phyloP scores from a whole-genome alignment of 2,329 filamentous ascomycete species.

The Lecanosticta acicola region DNA sequence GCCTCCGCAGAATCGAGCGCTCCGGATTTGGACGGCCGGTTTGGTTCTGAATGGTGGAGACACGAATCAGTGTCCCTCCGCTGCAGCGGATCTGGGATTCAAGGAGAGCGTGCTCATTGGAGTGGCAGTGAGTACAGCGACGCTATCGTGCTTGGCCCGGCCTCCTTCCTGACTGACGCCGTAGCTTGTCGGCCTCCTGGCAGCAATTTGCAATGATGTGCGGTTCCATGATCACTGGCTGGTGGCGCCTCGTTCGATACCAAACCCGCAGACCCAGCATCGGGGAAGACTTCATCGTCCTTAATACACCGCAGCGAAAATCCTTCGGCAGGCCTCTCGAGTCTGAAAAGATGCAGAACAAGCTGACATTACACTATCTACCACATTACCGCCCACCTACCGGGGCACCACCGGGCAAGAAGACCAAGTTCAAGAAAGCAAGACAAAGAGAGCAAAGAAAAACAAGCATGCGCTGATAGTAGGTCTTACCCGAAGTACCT shows the following conservation, averaged over 20 bases:
- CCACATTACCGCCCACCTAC: no score
- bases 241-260: constrained; percentile 55
- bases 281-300: constrained; percentile 13
- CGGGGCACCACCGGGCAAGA: no score
- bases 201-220: constrained; percentile 69
- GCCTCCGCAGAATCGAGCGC: constrained; percentile 45
- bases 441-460: no score
- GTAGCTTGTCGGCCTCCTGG: constrained; percentile 73
- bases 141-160: background rate
- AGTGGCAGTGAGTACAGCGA: constrained; percentile 43
- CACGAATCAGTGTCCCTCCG: constrained; percentile 57
- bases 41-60: constrained; percentile 52
- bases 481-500: no score
- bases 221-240: constrained; percentile 69
- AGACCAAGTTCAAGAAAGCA: no score
- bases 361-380: no score
- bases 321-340: constrained; percentile 14
- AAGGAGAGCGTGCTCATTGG: constrained; percentile 64
- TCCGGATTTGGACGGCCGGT: constrained; percentile 60
- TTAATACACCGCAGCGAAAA: constrained; percentile 14
- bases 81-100: constrained; percentile 48
- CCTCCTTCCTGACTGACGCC: background rate
- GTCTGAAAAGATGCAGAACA: constrained; percentile 5
- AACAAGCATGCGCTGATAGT: no score
- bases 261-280: constrained; percentile 7